These are phyloP conservation scores for Pyrenopolyporus hunteri DNA, from an alignment of 495 filamentous ascomycete species.

Conservation along the genomic window DNA sequence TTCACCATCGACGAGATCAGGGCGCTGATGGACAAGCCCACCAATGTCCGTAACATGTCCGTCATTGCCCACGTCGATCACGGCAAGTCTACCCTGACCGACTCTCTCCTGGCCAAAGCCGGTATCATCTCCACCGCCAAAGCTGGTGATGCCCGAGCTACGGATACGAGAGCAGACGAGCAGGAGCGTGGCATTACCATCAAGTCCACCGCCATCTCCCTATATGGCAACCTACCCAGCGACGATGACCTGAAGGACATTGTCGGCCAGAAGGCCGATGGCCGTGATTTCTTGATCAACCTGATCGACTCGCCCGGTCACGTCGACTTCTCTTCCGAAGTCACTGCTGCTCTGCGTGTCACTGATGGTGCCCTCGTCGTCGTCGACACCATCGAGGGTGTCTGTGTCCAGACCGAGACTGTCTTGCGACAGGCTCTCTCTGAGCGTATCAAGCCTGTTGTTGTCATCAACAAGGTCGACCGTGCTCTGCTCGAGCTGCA, in stretches of 20 bases:
- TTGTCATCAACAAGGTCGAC: constrained; percentile 99
- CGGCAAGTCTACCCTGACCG: constrained; percentile 99
- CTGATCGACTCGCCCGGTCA: constrained; percentile 99
- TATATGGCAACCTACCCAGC: constrained; percentile 84
- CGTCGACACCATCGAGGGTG: constrained; percentile 99
- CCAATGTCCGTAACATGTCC: constrained; percentile 98
- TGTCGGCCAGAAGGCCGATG: constrained; percentile 79
- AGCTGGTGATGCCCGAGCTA: constrained; percentile 93
- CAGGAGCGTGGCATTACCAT: constrained; percentile 99
- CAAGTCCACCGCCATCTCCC: constrained; percentile 99
- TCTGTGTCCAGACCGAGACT: constrained; percentile 99
- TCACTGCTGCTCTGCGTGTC: constrained; percentile 99
- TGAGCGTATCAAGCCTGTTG: constrained; percentile 99
- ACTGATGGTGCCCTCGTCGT: constrained; percentile 99
- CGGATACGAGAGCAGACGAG: constrained; percentile 95
- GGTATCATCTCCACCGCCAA: constrained; percentile 99
- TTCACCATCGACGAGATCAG: constrained; percentile 99
- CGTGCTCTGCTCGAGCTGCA: constrained; percentile 98
- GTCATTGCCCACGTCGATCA: constrained; percentile 99
- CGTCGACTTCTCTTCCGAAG: constrained; percentile 99
- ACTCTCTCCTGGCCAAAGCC: constrained; percentile 97
- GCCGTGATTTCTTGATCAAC: constrained; percentile 98
- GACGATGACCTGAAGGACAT: constrained; percentile 95
- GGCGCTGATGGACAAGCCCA: constrained; percentile 93
- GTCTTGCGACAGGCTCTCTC: constrained; percentile 98